Evolutionary conservation across 2,329 filamentous ascomycete genomes (phyloP).

Genomic region (Xylariales sp.): DNA sequence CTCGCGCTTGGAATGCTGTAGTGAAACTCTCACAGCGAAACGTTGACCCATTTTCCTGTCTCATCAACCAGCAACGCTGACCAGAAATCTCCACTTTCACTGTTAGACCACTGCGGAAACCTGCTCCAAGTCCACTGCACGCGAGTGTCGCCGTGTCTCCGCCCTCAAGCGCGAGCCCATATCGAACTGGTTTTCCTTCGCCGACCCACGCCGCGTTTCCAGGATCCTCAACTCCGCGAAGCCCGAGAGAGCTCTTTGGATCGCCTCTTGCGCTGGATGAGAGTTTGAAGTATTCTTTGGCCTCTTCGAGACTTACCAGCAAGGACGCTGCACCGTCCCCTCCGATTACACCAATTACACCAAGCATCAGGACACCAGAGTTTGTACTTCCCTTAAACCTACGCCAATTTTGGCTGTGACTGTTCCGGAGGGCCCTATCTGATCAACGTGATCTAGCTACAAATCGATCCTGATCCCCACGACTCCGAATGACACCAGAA

Average conservation of each 20-base stretch:
- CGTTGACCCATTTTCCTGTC: slow-evolving; percentile 2
- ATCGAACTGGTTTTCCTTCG: slow-evolving; percentile 28
- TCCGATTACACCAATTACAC: slow-evolving; percentile 17
- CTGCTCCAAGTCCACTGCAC: slow-evolving; percentile 46
- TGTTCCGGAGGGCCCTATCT: neutral
- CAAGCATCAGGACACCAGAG: slow-evolving; percentile 12
- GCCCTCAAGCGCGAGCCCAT: slow-evolving; percentile 37
- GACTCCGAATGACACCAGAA: slow-evolving; percentile 46
- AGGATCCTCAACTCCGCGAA: slow-evolving; percentile 17
- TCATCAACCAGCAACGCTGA: slow-evolving; percentile 17
- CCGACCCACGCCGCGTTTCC: slow-evolving; percentile 19
- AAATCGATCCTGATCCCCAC: slow-evolving; percentile 22
- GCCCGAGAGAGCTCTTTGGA: slow-evolving; percentile 8
- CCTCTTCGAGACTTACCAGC: slow-evolving; percentile 8
- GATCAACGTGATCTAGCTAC: slow-evolving; percentile 1
- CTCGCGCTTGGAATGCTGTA: no score
- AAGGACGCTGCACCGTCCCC: slow-evolving; percentile 15
- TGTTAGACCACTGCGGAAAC: slow-evolving; percentile 42
- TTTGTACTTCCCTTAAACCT: slow-evolving; percentile 15
- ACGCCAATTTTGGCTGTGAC: slow-evolving; percentile 2
- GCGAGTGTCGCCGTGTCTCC: slow-evolving; percentile 37
- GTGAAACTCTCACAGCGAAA: slow-evolving; percentile 15
- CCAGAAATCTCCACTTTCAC: slow-evolving; percentile 21
- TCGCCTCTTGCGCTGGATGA: slow-evolving; percentile 8
- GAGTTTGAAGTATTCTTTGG: slow-evolving; percentile 7